Conservation (phyloP, 495 filamentous ascomycete species). For the Aspergillus indologenus region DNA sequence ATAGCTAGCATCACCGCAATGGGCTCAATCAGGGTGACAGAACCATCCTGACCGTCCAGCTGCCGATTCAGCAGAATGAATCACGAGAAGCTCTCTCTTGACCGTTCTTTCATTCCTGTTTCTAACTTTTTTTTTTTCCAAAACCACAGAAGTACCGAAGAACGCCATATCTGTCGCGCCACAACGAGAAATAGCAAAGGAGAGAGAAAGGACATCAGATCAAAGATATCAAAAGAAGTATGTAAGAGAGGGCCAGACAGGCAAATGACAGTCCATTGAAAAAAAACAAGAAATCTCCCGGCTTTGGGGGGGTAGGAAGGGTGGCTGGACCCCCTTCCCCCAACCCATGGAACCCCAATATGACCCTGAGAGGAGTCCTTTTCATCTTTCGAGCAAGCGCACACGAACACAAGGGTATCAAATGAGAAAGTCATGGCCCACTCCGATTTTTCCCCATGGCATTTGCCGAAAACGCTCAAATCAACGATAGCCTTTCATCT, state of each 20-base stretch:
- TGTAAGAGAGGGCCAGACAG: conserved; percentile 2
- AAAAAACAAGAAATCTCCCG: not conserved
- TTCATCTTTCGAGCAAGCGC: not conserved
- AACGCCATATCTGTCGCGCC: conserved; percentile 14
- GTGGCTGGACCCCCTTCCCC: not conserved
- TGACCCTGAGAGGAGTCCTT: conserved; percentile 1
- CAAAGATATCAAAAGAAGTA: not conserved
- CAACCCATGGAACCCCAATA: too few species aligned
- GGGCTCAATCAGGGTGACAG: too few species aligned
- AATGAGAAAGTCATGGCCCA: conserved; percentile 6
- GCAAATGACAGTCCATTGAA: conserved; percentile 1
- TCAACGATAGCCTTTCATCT: too few species aligned
- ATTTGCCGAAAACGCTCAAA: too few species aligned
- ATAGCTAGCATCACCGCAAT: too few species aligned
- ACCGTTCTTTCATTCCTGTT: conserved; percentile 4
- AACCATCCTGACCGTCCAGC: too few species aligned
- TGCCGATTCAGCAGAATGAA: too few species aligned
- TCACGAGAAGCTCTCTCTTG: not conserved
- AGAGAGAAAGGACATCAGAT: too few species aligned
- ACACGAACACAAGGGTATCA: conserved; percentile 11
- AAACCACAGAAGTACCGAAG: conserved; percentile 3
- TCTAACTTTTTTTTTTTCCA: conserved; percentile 9
- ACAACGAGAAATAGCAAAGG: conserved; percentile 9
- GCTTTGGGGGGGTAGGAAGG: too few species aligned
- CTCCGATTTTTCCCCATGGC: too few species aligned